Evolutionary conservation across 1,284 basidiomycete species (phyloP).

Genomic region (Apiotrichum gracile): DNA sequence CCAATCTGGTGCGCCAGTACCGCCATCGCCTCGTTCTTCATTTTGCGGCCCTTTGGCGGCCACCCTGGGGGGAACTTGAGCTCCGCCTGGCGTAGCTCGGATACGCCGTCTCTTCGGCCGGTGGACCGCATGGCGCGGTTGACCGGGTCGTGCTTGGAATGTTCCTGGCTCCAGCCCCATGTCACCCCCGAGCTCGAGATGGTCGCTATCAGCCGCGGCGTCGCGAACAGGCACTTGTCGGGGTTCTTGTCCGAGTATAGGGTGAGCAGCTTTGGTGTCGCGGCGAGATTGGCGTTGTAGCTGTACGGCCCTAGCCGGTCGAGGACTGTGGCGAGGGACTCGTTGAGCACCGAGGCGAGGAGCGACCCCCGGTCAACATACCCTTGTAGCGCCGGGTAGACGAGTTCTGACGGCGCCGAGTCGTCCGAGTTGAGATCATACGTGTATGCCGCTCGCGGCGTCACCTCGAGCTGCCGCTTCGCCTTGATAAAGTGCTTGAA

Average conservation of each 20-base stretch:
- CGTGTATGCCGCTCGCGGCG: background rate
- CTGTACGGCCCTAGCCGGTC: background rate
- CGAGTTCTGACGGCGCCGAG: background rate
- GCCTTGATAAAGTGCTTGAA: background rate
- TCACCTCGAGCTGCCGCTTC: background rate
- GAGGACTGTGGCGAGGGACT: background rate
- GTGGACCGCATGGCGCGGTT: background rate
- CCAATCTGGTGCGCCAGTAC: background rate
- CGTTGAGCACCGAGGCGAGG: background rate
- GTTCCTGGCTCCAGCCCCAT: background rate
- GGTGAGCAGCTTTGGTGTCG: background rate
- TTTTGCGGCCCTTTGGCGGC: background rate
- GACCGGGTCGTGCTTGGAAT: background rate
- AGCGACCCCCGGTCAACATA: background rate
- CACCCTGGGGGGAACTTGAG: background rate
- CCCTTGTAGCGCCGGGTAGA: background rate
- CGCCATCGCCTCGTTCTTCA: background rate
- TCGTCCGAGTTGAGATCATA: background rate
- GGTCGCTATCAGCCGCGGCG: background rate
- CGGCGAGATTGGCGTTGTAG: background rate
- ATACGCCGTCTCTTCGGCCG: background rate
- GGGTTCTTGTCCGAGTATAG: background rate
- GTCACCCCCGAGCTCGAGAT: background rate
- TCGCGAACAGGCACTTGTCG: background rate
- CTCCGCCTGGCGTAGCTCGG: background rate